A percentile compares a stretch with the other conserved stretches of the same genome.
These are phyloP conservation scores for Phycomyces blakesleeanus DNA, from an alignment of 192 early-diverging fungal genomes.

Conservation along the genomic window DNA sequence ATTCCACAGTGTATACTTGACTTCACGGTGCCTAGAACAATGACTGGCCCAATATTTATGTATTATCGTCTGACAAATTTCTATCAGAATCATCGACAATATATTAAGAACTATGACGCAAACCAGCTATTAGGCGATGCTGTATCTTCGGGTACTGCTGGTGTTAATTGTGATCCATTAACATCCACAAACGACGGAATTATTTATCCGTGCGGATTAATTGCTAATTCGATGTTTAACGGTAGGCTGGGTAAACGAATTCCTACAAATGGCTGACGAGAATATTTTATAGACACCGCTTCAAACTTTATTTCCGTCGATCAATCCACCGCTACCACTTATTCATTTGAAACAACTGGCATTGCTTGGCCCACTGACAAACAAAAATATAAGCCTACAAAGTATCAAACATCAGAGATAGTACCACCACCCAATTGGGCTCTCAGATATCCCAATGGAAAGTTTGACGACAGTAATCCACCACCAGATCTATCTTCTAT, in stretches of 20 bases:
- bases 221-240: slow-evolving; percentile 89
- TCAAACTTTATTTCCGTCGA: slow-evolving; percentile 19
- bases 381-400: slow-evolving; percentile 62
- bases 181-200: slow-evolving; percentile 21
- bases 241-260: slow-evolving; percentile 38
- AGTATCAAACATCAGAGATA: slow-evolving; percentile 50
- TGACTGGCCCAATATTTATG: slow-evolving; percentile 78
- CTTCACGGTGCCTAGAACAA: slow-evolving; percentile 59
- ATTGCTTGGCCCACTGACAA: slow-evolving; percentile 86
- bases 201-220: slow-evolving; percentile 88
- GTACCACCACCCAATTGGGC: slow-evolving; percentile 87
- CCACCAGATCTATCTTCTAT: slow-evolving; percentile 63
- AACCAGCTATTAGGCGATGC: slow-evolving; percentile 68
- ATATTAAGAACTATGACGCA: slow-evolving; percentile 75
- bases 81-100: slow-evolving; percentile 91
- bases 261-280: neutral
- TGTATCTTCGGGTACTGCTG: slow-evolving; percentile 30
- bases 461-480: slow-evolving; percentile 36
- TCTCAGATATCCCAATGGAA: slow-evolving; percentile 51
- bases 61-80: slow-evolving; percentile 96
- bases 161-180: slow-evolving; percentile 35
- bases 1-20: slow-evolving; percentile 61
- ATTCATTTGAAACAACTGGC: slow-evolving; percentile 55
- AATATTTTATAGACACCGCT: slow-evolving; percentile 20
- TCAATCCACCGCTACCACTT: slow-evolving; percentile 27